Evolutionary conservation across 345 rosid genomes (phyloP), one percentile per base, ranked within the genome.

Genomic region (Odontarrhena argentea): DNA sequence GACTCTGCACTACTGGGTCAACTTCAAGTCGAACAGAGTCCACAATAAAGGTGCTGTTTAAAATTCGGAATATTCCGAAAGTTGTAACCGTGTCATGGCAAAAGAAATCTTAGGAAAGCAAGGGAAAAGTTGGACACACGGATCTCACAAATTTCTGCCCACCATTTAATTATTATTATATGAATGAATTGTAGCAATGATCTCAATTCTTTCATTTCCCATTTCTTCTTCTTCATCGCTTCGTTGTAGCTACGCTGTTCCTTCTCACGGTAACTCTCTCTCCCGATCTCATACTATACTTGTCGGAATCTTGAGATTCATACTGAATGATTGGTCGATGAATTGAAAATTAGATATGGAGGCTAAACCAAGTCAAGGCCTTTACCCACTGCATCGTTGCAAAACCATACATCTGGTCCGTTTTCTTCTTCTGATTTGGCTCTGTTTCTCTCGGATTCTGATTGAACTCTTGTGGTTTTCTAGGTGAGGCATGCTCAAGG

Each of bases 401-500:
- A 91, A 91, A 77, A 84, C 87, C 14, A 73, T 91, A 47, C 91
- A 91, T 61, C 82, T 91, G 92, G 92, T 87, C 72, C 10, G 87
- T 78, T 8, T 30, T 55, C 36, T 32, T 32, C 36, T 0, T 32
- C 5, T 59, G 9, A 15, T 67, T 46, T 15, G 28, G 13, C 40
- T 25, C 51, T 53, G n/a, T 24, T 65, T 41, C 49, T 58, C 4
- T 14, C 41, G 11, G 36, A 36, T 50, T 63, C 13, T 63, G 46
- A 63, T 49, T 37, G 36, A 11, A 9, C 12, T 49, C 18, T 47
- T 13, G 36, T 48, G 52, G 24, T 22, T 41, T 12, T 28, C 50
- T 61, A 92, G 98, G 89, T 89, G 52, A 85, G 98, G 71, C 96
- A 92, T 71, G 98, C 96, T 13, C 92, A 92, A 71, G 96, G 98